Evolutionary conservation across 768 basidiomycete genomes (phyloP).

Genomic region (Kwoniella heveanensis): DNA sequence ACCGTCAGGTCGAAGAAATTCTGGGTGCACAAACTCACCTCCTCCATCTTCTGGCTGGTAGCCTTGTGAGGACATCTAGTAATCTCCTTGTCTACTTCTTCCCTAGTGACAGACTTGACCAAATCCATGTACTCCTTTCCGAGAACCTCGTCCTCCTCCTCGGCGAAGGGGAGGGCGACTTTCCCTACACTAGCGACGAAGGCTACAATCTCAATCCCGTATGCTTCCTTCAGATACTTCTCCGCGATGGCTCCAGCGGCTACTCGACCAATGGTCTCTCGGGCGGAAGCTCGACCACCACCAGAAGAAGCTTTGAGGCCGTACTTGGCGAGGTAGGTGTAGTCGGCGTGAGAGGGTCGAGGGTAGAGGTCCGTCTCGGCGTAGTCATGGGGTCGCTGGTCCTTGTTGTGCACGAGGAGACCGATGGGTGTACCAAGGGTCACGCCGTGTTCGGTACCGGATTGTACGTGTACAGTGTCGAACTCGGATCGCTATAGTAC

Average conservation of each 20-base stretch:
- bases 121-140: conserved; percentile 76
- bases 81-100: conserved; percentile 79
- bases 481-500: conserved; percentile 88
- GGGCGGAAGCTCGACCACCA: conserved; percentile 89
- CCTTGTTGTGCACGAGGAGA: conserved; percentile 94
- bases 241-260: conserved; percentile 98
- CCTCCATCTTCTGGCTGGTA: conserved; percentile 86
- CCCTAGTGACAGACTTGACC: conserved; percentile 76
- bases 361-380: conserved; percentile 97
- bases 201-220: conserved; percentile 91
- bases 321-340: conserved; percentile 96
- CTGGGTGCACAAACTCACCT: too few species aligned
- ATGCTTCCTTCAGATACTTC: conserved; percentile 81
- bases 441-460: conserved; percentile 87
- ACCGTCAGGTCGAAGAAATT: too few species aligned
- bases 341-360: conserved; percentile 95
- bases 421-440: conserved; percentile 97
- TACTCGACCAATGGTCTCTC: conserved; percentile 98
- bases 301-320: conserved; percentile 96
- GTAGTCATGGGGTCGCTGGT: conserved; percentile 97
- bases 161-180: conserved; percentile 68
- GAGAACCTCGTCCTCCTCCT: conserved; percentile 74
- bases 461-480: conserved; percentile 89
- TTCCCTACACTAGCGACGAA: conserved; percentile 97
- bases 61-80: conserved; percentile 89